Base-by-base conservation (phyloP, 2,329 filamentous ascomycete species). In the Hymenoscyphus repandus region DNA sequence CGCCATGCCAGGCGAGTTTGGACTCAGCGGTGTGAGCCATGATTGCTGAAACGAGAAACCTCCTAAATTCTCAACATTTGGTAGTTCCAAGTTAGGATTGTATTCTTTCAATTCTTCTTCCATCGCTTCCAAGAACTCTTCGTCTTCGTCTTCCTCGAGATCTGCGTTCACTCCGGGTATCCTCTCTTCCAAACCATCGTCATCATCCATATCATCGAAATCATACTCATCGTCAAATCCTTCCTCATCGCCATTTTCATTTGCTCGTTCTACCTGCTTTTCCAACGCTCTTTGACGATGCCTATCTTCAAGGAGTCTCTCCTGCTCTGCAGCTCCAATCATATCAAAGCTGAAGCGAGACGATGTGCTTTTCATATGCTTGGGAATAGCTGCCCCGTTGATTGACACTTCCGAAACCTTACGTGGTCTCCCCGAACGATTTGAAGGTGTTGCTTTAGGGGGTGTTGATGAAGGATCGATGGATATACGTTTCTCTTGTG, bases 291-390 rank as follows among this genome's bases (percentile, higher is more conserved):
- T 80, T 57, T 86, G 78, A 13, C 84, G 75, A 65, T 90, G 86
- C 43, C 82, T 78, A 59, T 89, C 88, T 65, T 90, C 88, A 37
- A 90, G 70, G 34, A 86, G 66, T 66, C 83, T 85, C 66, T 85
- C 82, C 60, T 83, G 76, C 52, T 80, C 77, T 12, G 85, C 85
- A 5, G 80, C 80, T 5, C 84, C 85, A 13, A 83, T 79, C 74
- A 90, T 88, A 62, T 91, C 87, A 62, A 92, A 92, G 61, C 87
- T 91, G 64, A 92, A 91, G 12, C 88, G 75, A 0, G 86, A 90
- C 0, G 87, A 88, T 10, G 84, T 88, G 64, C 86, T 90, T 68
- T 84, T 85, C 81, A 85, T 85, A 55, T 85, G 81, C 53, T 71
- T 78, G 2, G 81, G 82, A 32, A 84, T 73, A 6, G 71, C 67